Conservation (phyloP, 2,329 filamentous ascomycete species). For the Scedosporium boydii region DNA sequence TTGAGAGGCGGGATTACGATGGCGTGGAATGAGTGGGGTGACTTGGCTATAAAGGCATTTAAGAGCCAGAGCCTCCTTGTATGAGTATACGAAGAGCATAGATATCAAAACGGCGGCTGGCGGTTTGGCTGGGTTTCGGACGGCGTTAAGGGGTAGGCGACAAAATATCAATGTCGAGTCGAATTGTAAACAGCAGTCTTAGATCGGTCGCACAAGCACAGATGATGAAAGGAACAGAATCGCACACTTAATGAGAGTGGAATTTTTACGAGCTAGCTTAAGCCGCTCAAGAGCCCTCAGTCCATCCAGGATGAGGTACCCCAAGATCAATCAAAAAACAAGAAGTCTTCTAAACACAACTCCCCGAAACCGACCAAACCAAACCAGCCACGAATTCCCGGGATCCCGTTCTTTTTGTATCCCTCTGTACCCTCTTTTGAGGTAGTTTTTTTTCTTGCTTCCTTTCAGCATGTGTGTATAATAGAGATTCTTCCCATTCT, state of each 20-base stretch:
- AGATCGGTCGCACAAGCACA: background rate
- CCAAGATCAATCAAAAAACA: constrained; percentile 2
- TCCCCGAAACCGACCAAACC: background rate
- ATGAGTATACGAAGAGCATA: background rate
- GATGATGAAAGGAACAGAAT: background rate
- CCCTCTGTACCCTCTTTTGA: background rate
- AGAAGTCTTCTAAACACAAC: constrained; percentile 4
- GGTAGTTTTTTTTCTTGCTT: too few relatives aligned
- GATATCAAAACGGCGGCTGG: background rate
- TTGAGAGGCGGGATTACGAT: too few relatives aligned
- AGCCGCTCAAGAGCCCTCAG: background rate
- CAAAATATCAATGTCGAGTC: background rate
- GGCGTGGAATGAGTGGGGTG: too few relatives aligned
- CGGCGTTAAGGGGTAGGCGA: background rate
- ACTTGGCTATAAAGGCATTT: too few relatives aligned
- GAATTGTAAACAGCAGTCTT: background rate
- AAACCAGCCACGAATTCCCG: background rate
- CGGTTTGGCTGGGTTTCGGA: background rate
- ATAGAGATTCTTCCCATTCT: too few relatives aligned
- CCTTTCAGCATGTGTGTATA: too few relatives aligned
- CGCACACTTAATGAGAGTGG: background rate
- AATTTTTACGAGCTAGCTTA: background rate
- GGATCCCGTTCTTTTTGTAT: background rate
- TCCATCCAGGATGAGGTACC: background rate
- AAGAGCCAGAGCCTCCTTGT: background rate